A percentile compares a stretch with the other conserved stretches of the same genome.
These are phyloP conservation scores for Saraca asoca DNA, from an alignment of 331 rosid species.

Conservation along the genomic window DNA sequence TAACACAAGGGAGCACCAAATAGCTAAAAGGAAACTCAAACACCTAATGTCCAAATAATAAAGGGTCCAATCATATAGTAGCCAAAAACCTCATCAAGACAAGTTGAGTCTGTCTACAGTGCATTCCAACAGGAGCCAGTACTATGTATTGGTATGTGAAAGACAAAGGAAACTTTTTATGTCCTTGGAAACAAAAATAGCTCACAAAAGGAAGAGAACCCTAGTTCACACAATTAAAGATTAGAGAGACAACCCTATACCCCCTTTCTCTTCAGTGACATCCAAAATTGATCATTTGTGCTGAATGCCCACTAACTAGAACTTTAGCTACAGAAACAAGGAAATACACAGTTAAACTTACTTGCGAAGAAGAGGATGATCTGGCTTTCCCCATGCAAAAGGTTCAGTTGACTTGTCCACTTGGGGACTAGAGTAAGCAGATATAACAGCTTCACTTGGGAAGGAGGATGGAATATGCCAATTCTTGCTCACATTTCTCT, in stretches of 20 bases:
- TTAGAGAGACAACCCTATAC: slow-evolving; percentile 16
- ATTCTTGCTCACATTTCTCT: slow-evolving; percentile 99
- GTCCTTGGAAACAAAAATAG: not conserved
- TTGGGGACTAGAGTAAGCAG: slow-evolving; percentile 77
- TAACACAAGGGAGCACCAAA: slow-evolving; percentile 20
- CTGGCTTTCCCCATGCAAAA: slow-evolving; percentile 95
- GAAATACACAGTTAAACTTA: slow-evolving; percentile 42
- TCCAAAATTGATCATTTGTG: slow-evolving; percentile 8
- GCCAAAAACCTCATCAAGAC: slow-evolving; percentile 9
- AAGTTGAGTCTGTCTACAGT: not conserved
- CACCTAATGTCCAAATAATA: not conserved
- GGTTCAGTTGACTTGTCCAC: slow-evolving; percentile 90
- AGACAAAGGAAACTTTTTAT: not conserved
- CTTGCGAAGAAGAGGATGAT: slow-evolving; percentile 94
- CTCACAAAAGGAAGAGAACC: not conserved
- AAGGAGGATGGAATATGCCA: slow-evolving; percentile 89
- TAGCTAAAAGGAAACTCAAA: slow-evolving; percentile 1
- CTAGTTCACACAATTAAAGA: slow-evolving; percentile 15
- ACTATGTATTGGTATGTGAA: not conserved
- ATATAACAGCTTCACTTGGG: slow-evolving; percentile 84
- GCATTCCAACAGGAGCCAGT: slow-evolving; percentile 2
- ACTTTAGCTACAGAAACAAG: slow-evolving; percentile 9
- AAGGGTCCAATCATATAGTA: not conserved
- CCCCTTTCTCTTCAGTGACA: slow-evolving; percentile 4
- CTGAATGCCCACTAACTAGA: slow-evolving; percentile 12